These are phyloP conservation scores for Galeopsis tetrahit DNA, from an alignment of 257 asterid species.

Conservation along the genomic window DNA sequence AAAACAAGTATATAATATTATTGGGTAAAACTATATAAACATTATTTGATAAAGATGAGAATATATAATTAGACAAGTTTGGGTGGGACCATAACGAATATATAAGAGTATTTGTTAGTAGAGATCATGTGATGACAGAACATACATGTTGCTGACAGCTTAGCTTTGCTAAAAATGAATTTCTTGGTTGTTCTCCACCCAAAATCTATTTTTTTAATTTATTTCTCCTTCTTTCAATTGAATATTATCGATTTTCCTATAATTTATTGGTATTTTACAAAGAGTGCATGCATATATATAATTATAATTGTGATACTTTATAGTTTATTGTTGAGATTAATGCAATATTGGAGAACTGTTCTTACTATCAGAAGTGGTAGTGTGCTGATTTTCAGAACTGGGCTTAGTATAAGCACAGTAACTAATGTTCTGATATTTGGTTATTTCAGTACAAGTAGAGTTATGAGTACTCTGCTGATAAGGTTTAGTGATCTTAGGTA, in stretches of 20 bases:
- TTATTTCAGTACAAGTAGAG: too few species aligned
- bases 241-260: not conserved
- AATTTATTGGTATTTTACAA: not conserved
- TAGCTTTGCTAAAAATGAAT: constrained; percentile 30
- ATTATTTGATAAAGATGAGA: not conserved
- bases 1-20: too few species aligned
- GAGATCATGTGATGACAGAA: constrained; percentile 34
- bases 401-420: too few species aligned
- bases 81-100: not conserved
- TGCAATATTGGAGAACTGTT: too few species aligned
- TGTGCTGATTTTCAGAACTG: too few species aligned
- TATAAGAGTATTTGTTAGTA: not conserved
- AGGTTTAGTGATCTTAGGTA: too few species aligned
- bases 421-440: too few species aligned
- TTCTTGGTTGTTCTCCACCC: constrained; percentile 35
- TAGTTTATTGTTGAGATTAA: too few species aligned
- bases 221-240: not conserved
- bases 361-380: too few species aligned
- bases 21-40: too few species aligned
- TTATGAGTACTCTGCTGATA: too few species aligned
- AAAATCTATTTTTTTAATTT: constrained; percentile 1
- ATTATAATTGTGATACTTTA: not conserved
- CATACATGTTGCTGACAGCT: constrained; percentile 21
- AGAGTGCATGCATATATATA: not conserved
- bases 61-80: not conserved